These are phyloP conservation scores for Solanum habrochaites DNA, from an alignment of 257 asterid species.

Conservation along the genomic window DNA sequence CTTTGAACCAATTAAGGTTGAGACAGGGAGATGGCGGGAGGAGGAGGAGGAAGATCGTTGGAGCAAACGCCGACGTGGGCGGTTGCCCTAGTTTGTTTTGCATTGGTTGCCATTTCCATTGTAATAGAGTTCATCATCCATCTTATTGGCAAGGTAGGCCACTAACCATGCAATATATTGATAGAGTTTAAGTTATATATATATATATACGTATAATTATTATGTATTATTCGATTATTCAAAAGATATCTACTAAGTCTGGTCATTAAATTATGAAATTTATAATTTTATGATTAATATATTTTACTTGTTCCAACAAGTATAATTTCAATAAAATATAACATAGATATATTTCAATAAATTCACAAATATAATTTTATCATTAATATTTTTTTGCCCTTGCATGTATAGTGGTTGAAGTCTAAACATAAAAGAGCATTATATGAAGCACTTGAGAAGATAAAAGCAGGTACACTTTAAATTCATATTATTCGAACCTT, in stretches of 20 bases:
- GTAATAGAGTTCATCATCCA: slow-evolving; percentile 59
- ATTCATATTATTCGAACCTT: not conserved
- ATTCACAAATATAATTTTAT: not conserved
- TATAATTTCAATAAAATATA: no score
- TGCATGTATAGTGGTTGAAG: slow-evolving; percentile 73
- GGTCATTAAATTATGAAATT: not conserved
- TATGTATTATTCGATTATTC: not conserved
- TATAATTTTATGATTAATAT: not conserved
- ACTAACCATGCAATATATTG: not conserved
- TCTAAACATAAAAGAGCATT: slow-evolving; percentile 58
- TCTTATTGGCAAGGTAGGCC: slow-evolving; percentile 57
- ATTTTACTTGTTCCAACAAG: not conserved
- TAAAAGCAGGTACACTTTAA: slow-evolving; percentile 51
- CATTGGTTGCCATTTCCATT: slow-evolving; percentile 53
- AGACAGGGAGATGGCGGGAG: slow-evolving; percentile 53
- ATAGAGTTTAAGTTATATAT: not conserved
- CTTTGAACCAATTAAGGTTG: not conserved
- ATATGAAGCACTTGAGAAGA: slow-evolving; percentile 70
- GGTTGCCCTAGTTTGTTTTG: slow-evolving; percentile 70
- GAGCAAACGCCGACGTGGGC: slow-evolving; percentile 96
- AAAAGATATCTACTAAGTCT: not conserved
- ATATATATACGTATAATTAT: not conserved
- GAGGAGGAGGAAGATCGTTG: slow-evolving; percentile 51
- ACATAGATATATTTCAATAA: not conserved
- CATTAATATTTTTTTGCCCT: not conserved